Base-by-base conservation (phyloP, 352 stramenopile genomes). In the Blastocystis sp. region DNA sequence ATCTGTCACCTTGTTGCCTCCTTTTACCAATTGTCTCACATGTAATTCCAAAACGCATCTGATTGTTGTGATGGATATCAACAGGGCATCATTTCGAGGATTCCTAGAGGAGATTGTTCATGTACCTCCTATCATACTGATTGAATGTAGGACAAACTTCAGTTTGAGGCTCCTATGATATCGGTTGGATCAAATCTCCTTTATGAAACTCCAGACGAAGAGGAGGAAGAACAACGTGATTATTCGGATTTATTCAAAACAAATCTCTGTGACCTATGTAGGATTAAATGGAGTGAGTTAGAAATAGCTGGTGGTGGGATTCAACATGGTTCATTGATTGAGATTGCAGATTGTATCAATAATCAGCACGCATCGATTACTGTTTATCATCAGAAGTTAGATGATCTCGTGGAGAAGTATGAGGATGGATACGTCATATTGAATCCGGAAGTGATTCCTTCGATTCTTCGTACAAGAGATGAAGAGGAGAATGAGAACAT, bases 31-130 rank as follows among this genome's bases (percentile, higher is more conserved):
- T 11, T 87, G 77, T 77, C 32, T 87, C 7, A 87, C 77, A n/a
- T 87, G 77, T 27, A 51, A 29, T 19, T 87, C 12, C 37, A 21
- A n/a, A 24, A 87, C 65, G 9, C 37, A 78, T 63, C 24, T 74
- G 24, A 16, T 74, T 19, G 9, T 83, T 7, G 65, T 87, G 16
- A 27, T 87, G n/a, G 77, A 87, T 54, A 12, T 63, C 21, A 24
- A 77, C 5, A 9, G 49, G 35, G 77, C 77, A 19, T 46, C 49
- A 54, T 63, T 87, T 21, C 21, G 77, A 29, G 77, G 77, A 9
- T 78, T 87, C 43, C 35, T 87, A 35, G 77, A 54, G 43, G 77
- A 78, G n/a, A 87, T 87, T 46, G 43, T 87, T 35, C 71, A 66
- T 37, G 71, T 83, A 27, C 0, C 1, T 3, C 6, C 14, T 14